Evolutionary conservation across 1,284 basidiomycete genomes (phyloP).

Genomic region (Microbotryum violaceum): DNA sequence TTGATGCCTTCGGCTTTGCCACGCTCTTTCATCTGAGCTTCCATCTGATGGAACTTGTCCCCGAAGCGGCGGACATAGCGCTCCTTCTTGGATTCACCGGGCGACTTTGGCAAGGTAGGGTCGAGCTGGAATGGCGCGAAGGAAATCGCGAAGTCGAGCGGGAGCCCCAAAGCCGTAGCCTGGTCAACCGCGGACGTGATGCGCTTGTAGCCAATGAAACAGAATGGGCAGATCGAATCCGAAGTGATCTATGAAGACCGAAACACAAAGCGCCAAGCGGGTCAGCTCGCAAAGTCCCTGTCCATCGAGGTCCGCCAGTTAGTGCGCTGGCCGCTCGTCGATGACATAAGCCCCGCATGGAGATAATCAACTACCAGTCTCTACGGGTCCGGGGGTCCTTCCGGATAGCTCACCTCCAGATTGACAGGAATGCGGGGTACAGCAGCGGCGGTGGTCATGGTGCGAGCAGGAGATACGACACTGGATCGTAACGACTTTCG

Average conservation of each 20-base stretch:
- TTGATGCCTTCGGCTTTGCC: constrained; percentile 57
- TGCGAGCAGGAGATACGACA: not conserved
- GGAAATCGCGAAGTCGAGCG: constrained; percentile 59
- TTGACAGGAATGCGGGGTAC: constrained; percentile 5
- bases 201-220: constrained; percentile 57
- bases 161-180: constrained; percentile 53
- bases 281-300: not conserved
- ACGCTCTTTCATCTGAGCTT: constrained; percentile 41
- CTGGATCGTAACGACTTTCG: no score
- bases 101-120: constrained; percentile 47
- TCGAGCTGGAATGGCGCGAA: constrained; percentile 63
- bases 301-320: no score
- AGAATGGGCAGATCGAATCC: constrained; percentile 29
- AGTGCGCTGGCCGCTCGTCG: no score
- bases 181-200: constrained; percentile 55
- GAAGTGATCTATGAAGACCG: not conserved
- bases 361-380: no score
- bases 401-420: constrained; percentile 17
- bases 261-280: not conserved
- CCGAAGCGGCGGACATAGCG: constrained; percentile 51
- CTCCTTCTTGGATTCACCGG: constrained; percentile 47
- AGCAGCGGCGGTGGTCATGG: constrained; percentile 9
- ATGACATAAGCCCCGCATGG: no score
- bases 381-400: no score
- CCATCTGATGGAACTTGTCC: constrained; percentile 42